These are phyloP conservation scores for Taiozyma sp. DNA, from an alignment of 1,139 yeast genomes.

Conservation along the genomic window DNA sequence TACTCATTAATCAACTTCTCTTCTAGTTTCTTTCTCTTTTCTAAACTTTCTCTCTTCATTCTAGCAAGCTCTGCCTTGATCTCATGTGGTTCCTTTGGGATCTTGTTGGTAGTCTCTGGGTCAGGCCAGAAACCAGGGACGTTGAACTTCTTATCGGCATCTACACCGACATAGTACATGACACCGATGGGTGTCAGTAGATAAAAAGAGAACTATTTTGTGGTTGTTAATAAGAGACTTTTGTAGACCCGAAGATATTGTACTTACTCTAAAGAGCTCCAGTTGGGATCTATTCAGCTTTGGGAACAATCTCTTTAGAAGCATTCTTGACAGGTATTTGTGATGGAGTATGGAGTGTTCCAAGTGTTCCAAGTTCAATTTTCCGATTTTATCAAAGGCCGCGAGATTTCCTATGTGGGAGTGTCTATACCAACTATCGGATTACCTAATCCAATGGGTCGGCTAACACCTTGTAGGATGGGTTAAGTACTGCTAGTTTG, in stretches of 20 bases:
- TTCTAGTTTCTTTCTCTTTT: conserved; percentile 70
- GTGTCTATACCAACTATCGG: too few species aligned
- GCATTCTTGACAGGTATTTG: neutral
- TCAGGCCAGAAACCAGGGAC: conserved; percentile 98
- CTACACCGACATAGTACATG: conserved; percentile 90
- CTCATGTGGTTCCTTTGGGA: conserved; percentile 91
- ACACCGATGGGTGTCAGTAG: conserved; percentile 80
- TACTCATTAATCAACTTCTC: conserved; percentile 63
- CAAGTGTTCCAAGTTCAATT: neutral
- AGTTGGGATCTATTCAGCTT: conserved; percentile 47
- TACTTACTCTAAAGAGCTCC: conserved; percentile 62
- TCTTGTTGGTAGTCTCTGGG: conserved; percentile 83
- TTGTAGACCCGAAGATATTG: conserved; percentile 3
- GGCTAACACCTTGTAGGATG: too few species aligned
- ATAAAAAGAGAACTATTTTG: conserved; percentile 71
- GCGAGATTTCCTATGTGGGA: too few species aligned
- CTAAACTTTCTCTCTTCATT: conserved; percentile 69
- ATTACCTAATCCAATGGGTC: too few species aligned
- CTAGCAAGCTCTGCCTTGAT: conserved; percentile 89
- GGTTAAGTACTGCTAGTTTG: too few species aligned
- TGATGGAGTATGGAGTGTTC: neutral
- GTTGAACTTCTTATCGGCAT: conserved; percentile 83
- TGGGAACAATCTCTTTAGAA: neutral
- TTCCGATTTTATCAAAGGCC: neutral
- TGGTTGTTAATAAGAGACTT: neutral